phyloP scores from a whole-genome alignment of 768 basidiomycete species.

The Leccinum imitatum region DNA sequence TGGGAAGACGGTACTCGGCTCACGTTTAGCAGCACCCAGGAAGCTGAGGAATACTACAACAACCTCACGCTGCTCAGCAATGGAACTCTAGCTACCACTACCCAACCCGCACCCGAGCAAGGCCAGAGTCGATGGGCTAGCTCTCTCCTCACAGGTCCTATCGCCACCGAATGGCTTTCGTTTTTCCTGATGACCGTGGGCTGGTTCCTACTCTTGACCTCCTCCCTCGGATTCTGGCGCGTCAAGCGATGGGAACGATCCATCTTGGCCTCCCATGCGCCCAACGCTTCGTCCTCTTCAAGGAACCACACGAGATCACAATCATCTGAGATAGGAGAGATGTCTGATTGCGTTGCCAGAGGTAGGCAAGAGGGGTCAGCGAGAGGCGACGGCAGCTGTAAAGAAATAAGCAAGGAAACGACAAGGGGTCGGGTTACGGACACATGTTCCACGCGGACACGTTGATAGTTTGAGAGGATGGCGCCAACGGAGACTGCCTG shows the following conservation, averaged over 20 bases:
- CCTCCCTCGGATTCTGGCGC: constrained; percentile 86
- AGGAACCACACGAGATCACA: constrained; percentile 31
- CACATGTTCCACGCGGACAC: constrained; percentile 98
- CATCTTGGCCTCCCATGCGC: constrained; percentile 52
- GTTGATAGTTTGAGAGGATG: constrained; percentile 96
- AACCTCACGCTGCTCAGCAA: constrained; percentile 29
- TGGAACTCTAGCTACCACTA: constrained; percentile 17
- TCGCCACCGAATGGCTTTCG: constrained; percentile 90
- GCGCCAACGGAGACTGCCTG: constrained; percentile 92
- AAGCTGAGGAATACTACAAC: constrained; percentile 45
- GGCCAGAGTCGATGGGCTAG: constrained; percentile 34
- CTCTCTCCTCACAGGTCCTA: constrained; percentile 51
- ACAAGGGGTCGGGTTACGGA: constrained; percentile 36
- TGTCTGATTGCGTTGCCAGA: constrained; percentile 94
- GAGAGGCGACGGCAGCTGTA: constrained; percentile 76
- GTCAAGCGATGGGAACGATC: constrained; percentile 87
- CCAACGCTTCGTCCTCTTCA: constrained; percentile 34
- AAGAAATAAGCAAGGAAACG: constrained; percentile 4
- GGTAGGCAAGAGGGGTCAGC: constrained; percentile 78
- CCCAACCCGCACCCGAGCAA: constrained; percentile 10
- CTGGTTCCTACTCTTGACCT: constrained; percentile 88
- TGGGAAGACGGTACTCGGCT: constrained; percentile 35
- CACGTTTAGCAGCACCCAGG: constrained; percentile 44
- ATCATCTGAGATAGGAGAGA: constrained; percentile 72
- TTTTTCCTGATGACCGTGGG: constrained; percentile 93